Base-by-base conservation (phyloP, 1,284 basidiomycete species). In the Moesziomyces antarcticus region DNA sequence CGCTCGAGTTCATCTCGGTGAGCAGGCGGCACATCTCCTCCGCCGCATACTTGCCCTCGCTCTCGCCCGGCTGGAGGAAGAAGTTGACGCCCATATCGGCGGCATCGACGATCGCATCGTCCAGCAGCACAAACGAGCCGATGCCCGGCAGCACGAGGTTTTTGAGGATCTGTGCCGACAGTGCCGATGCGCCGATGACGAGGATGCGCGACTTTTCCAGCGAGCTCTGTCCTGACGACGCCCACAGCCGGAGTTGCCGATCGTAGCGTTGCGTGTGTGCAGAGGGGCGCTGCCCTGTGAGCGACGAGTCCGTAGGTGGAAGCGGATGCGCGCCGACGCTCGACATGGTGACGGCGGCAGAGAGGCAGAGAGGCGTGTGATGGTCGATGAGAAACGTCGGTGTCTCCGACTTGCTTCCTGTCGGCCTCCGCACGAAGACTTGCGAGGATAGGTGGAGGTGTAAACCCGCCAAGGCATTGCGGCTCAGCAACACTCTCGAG, bases 81-180 rank as follows among this genome's bases (percentile, higher is more conserved):
- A 98, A 98, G 87, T 98, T 98, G 86, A 94, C 93, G 0, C 94
- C 94, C 0, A 93, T 90, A 79, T 99, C 95, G 51, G 90, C 88
- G 4, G 89, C 87, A 1, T 89, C 87, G 18, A 91, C 91, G 27
- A 84, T 77, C 1, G 85, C 84, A 46, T 88, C 85, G 75, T 96
- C 94, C 59, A 96, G 88, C 83, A 99, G 88, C 45, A 93, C 93
- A 83, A 97, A 96, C 81, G 91, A 89, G 21, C 94, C 93, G 67
- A 97, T 90, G 20, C 96, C 96, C 4, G 96, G 95, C 11, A 98
- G 89, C 33, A 97, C 93, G 67, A 98, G 90, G 83, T 97, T 97
- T 88, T 98, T 97, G 73, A 97, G 88, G 67, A 93, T 89, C 59
- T 92, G 91, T 30, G 92, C 91, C 1, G 92, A 90, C 1, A 93